Evolutionary conservation across 2,329 filamentous ascomycete species (phyloP), one percentile per base, ranked within the genome.

Genomic region (Setomelanomma holmii): DNA sequence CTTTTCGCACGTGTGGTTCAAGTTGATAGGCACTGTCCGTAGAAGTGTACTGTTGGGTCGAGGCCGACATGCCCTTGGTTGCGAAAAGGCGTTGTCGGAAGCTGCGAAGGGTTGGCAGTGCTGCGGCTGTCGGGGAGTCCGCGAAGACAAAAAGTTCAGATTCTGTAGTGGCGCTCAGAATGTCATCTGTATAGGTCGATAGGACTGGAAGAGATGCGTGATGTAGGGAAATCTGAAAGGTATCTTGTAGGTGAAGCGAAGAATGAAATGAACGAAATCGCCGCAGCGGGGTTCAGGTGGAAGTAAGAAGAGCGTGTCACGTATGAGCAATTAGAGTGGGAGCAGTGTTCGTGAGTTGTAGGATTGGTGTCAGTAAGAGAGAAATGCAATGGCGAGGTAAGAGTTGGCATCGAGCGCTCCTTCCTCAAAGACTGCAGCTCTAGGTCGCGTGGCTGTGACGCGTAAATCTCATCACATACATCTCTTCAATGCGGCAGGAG

Each of bases 1-100:
- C 77, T 68, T 80, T 79, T 43, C 68, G 69, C 20, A 58, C 56
- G 23, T 61, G 60, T 24, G 57, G 43, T 10, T 70, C 66, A 22
- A 43, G 42, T 24, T 55, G 56, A 24, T 47, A 54, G 19, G 63
- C 60, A 42, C 67, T 67, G 49, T 73, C 67, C 42, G 57, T 63
- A 17, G 55, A 50, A 34, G 49, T 49, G 42, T 60, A 56, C 21
- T 61, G 63, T 19, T 35, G 51, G 41, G 48, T 44, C 12, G 61
- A 45, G 16, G 45, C 50, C 60, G 69, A 65, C 69, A 73, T 72
- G 49, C 56, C 61, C 51, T 53, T 66, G 14, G 56, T 49, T 10
- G 22, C 40, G 22, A 61, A 66, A 43, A 74, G 52, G 48, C 59
- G 61, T 49, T 64, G 67, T 51, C 66, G 51, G 40, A 74, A 56